Evolutionary conservation across 1,139 yeast genomes (phyloP).

Genomic region (Taphrina communis): DNA sequence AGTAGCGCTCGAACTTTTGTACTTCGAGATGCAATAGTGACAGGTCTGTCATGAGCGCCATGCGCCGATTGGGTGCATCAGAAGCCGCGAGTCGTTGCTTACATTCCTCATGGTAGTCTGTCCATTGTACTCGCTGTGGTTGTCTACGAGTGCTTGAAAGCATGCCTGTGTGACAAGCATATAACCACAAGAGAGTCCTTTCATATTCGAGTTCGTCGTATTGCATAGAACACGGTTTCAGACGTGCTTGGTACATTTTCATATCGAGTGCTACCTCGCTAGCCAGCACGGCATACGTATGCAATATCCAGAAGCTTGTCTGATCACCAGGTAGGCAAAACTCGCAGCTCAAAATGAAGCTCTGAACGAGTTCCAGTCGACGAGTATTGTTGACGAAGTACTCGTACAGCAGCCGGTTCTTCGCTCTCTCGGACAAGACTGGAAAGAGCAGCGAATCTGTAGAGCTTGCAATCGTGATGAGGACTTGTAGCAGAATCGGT

Average conservation of each 20-base stretch:
- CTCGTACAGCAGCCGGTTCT: conserved; percentile 12
- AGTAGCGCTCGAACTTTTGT: not conserved
- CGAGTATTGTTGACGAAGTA: conserved; percentile 24
- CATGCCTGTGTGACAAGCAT: conserved; percentile 12
- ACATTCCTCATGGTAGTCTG: conserved; percentile 17
- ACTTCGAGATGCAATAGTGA: conserved; percentile 2
- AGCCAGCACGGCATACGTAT: conserved; percentile 14
- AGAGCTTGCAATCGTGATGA: conserved; percentile 16
- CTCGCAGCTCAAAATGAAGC: conserved; percentile 14
- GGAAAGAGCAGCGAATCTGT: not conserved
- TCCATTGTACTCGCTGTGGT: conserved; percentile 17
- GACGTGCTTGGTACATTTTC: not conserved
- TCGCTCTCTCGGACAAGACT: conserved; percentile 13
- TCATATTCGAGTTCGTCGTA: conserved; percentile 19
- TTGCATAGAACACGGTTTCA: not conserved
- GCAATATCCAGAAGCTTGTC: conserved; percentile 3
- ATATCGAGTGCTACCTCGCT: conserved; percentile 18
- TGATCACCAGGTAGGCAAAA: conserved; percentile 9
- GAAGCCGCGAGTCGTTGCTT: not conserved
- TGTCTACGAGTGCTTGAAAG: conserved; percentile 9
- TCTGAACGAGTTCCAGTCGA: conserved; percentile 10
- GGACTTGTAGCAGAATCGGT: conserved; percentile 12
- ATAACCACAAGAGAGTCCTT: conserved; percentile 8
- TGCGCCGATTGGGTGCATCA: not conserved
- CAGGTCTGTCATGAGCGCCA: not conserved